phyloP scores from a whole-genome alignment of 306 rosid genomes.

The Sicyos baderoa region DNA sequence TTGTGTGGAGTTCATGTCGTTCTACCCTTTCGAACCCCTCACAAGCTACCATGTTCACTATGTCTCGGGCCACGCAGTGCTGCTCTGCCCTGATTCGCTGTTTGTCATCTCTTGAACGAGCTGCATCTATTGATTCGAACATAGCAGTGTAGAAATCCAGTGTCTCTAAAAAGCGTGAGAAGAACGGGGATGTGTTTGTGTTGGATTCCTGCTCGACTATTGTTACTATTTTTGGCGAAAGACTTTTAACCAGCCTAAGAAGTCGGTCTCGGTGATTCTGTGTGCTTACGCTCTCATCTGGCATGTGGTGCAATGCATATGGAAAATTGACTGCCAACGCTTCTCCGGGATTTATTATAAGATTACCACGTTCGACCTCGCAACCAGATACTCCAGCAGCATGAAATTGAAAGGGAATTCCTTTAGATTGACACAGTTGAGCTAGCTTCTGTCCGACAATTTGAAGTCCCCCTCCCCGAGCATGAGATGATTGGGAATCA shows the following conservation, averaged over 20 bases:
- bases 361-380: constrained; percentile 42
- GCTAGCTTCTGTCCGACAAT: constrained; percentile 49
- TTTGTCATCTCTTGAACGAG: constrained; percentile 41
- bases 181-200: constrained; percentile 89
- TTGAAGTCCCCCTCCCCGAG: constrained; percentile 87
- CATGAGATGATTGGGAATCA: constrained; percentile 71
- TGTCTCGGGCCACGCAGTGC: constrained; percentile 84
- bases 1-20: constrained; percentile 69
- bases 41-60: constrained; percentile 91
- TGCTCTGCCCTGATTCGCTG: constrained; percentile 71
- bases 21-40: constrained; percentile 81
- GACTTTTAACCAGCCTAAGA: constrained; percentile 60
- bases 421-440: constrained; percentile 29
- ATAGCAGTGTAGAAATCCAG: constrained; percentile 60
- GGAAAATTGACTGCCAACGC: constrained; percentile 77
- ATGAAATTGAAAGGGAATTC: constrained; percentile 69
- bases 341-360: constrained; percentile 46
- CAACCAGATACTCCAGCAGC: constrained; percentile 67
- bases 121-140: constrained; percentile 76
- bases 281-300: constrained; percentile 92
- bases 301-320: constrained; percentile 76
- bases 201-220: constrained; percentile 90
- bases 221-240: constrained; percentile 71
- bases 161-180: constrained; percentile 58
- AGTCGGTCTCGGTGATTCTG: constrained; percentile 76